Conservation (phyloP, 2,329 filamentous ascomycete species). For the Nemania abortiva region DNA sequence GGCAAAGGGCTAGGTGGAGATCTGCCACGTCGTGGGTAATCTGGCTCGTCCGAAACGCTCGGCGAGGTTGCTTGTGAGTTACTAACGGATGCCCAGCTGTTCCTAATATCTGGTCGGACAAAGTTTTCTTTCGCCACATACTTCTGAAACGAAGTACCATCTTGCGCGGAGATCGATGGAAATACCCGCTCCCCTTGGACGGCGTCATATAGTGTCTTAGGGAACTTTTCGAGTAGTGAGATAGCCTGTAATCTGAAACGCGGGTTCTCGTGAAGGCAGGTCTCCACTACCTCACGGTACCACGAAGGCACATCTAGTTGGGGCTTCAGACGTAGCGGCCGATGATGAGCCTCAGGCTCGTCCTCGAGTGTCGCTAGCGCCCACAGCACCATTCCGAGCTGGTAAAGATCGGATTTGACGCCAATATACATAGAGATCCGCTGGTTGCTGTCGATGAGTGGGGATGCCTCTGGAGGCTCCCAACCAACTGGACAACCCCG, state of each 20-base stretch:
- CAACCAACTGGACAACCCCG: slow-evolving; percentile 97
- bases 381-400: slow-evolving; percentile 98
- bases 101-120: slow-evolving; percentile 54
- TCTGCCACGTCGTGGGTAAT: slow-evolving; percentile 62
- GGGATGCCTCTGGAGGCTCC: slow-evolving; percentile 93
- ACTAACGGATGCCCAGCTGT: slow-evolving; percentile 59
- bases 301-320: slow-evolving; percentile 78
- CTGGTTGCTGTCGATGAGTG: slow-evolving; percentile 87
- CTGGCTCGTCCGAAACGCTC: slow-evolving; percentile 56
- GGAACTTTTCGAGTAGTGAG: slow-evolving; percentile 77
- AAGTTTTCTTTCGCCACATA: slow-evolving; percentile 54
- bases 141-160: slow-evolving; percentile 55
- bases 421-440: slow-evolving; percentile 97
- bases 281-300: slow-evolving; percentile 80
- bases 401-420: slow-evolving; percentile 95
- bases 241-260: slow-evolving; percentile 79
- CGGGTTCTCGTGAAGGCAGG: slow-evolving; percentile 81
- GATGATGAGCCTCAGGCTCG: slow-evolving; percentile 83
- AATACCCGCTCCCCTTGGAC: slow-evolving; percentile 45
- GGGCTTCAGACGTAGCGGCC: slow-evolving; percentile 73
- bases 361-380: slow-evolving; percentile 88
- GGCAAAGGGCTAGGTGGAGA: slow-evolving; percentile 66
- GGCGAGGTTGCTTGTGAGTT: slow-evolving; percentile 51
- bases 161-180: slow-evolving; percentile 57
- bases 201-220: slow-evolving; percentile 53